Evolutionary conservation across 306 rosid genomes (phyloP).

Genomic region (Rosa lucieae): DNA sequence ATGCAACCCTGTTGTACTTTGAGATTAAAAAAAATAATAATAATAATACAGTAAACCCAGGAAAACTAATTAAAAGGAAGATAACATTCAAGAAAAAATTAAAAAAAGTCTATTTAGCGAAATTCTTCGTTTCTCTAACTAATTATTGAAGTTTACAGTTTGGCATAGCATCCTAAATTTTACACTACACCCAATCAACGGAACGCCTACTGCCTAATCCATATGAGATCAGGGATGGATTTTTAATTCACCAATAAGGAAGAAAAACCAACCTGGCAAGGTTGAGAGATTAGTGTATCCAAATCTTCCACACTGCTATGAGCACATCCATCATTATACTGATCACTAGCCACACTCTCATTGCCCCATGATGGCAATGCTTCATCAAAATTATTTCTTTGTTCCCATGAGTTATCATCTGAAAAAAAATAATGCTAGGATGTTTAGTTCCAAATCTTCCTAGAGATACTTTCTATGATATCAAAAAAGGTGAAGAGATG

Average conservation of each 20-base stretch:
- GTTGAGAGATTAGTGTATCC: constrained; percentile 23
- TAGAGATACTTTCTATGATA: background rate
- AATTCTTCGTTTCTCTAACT: background rate
- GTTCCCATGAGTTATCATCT: constrained; percentile 17
- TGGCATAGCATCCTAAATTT: background rate
- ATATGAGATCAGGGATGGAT: background rate
- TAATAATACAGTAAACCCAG: background rate
- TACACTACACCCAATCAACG: background rate
- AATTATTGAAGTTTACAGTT: background rate
- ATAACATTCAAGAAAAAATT: background rate
- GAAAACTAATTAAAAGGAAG: background rate
- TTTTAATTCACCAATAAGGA: background rate
- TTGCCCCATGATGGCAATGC: constrained; percentile 25
- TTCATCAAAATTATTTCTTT: constrained; percentile 17
- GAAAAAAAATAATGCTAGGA: background rate
- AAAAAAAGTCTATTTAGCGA: background rate
- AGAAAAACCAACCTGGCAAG: constrained; percentile 25
- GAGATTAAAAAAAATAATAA: background rate
- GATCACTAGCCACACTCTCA: constrained; percentile 18
- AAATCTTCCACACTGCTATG: constrained; percentile 5
- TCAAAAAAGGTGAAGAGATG: background rate
- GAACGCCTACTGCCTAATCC: background rate
- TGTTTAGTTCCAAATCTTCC: background rate
- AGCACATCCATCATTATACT: constrained; percentile 8
- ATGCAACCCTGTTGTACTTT: constrained; percentile 1